Conservation (phyloP, 1,284 basidiomycete genomes). For the Agroathelia rolfsii region DNA sequence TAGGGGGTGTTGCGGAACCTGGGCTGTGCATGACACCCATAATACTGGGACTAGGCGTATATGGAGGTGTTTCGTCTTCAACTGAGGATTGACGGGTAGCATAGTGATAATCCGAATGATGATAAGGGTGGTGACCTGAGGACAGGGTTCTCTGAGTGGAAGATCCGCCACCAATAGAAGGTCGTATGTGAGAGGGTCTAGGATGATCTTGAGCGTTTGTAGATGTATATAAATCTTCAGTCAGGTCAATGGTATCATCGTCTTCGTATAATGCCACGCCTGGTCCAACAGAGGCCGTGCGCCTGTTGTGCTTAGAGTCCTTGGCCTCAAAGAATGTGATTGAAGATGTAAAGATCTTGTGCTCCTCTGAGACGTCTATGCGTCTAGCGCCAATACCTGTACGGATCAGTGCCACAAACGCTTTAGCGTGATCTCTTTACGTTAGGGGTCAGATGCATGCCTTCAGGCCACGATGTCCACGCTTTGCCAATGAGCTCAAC, state of each 20-base stretch:
- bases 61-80: constrained; percentile 9
- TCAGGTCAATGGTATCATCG: constrained; percentile 17
- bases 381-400: constrained; percentile 72
- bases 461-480: constrained; percentile 73
- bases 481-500: constrained; percentile 70
- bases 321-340: constrained; percentile 66
- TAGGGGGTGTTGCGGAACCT: constrained; percentile 9
- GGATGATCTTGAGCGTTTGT: constrained; percentile 7
- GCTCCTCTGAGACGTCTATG: constrained; percentile 75
- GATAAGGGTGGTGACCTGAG: neutral
- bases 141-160: neutral
- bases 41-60: too few species aligned
- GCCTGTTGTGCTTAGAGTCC: constrained; percentile 22
- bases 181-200: neutral
- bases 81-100: constrained; percentile 26
- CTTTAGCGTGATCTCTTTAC: too few species aligned
- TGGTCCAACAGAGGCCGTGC: constrained; percentile 76
- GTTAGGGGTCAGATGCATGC: constrained; percentile 30
- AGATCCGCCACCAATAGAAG: too few species aligned
- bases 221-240: constrained; percentile 13
- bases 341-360: constrained; percentile 65
- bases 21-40: too few species aligned
- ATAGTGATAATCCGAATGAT: constrained; percentile 12
- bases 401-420: too few species aligned
- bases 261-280: constrained; percentile 38